Percentiles rank a stretch among this genome's conserved stretches.
Conservation (phyloP, 2,329 filamentous ascomycete genomes). For the Didymella segeticola region DNA sequence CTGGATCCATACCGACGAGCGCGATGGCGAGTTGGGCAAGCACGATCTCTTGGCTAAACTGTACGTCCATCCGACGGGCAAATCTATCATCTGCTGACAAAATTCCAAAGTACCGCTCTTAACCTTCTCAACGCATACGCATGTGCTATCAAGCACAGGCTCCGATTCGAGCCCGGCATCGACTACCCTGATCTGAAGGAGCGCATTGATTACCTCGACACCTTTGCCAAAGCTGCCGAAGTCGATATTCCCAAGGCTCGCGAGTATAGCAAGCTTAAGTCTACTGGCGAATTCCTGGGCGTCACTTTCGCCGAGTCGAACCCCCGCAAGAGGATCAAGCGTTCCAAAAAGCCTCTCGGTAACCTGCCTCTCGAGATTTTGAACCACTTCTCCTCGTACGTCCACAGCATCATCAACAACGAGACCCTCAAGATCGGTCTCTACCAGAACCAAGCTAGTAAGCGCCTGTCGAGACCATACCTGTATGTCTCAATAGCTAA, state of each 20-base stretch:
- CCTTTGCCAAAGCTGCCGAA: constrained; percentile 70
- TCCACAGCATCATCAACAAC: constrained; percentile 66
- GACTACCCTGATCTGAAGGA: constrained; percentile 76
- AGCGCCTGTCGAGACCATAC: constrained; percentile 5
- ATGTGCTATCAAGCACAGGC: constrained; percentile 79
- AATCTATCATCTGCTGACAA: not conserved
- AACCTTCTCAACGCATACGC: constrained; percentile 81
- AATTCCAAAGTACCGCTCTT: constrained; percentile 68
- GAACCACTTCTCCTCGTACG: constrained; percentile 71
- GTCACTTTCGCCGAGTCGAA: constrained; percentile 79
- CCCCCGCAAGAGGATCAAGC: constrained; percentile 78
- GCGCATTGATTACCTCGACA: constrained; percentile 74
- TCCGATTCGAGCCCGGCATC: constrained; percentile 83
- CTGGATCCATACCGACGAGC: constrained; percentile 77
- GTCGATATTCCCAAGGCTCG: constrained; percentile 45
- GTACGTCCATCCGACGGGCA: constrained; percentile 33
- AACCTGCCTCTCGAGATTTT: constrained; percentile 86
- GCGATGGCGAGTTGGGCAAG: constrained; percentile 65
- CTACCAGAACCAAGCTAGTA: constrained; percentile 64
- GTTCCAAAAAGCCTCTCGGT: constrained; percentile 73
- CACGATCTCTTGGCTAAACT: constrained; percentile 74
- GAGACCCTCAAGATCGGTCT: constrained; percentile 63
- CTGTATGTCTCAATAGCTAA: not conserved
- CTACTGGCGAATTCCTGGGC: constrained; percentile 74
- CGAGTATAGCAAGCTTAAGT: constrained; percentile 59